phyloP scores from a whole-genome alignment of 805 yeast species.

The Yamadazyma phyllophila region DNA sequence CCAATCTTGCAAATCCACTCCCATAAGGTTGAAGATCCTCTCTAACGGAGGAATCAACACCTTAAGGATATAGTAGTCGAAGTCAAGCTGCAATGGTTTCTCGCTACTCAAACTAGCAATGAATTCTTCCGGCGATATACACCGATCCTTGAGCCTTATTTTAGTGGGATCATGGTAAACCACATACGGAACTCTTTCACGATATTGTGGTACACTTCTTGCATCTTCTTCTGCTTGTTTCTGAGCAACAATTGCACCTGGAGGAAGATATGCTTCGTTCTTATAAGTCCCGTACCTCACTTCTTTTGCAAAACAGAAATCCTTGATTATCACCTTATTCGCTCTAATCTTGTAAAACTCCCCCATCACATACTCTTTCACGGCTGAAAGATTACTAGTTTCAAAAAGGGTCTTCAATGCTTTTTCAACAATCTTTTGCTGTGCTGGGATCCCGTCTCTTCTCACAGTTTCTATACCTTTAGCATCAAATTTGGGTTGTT shows the following conservation, averaged over 20 bases:
- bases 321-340: constrained; percentile 69
- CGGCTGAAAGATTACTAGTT: constrained; percentile 63
- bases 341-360: constrained; percentile 66
- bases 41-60: constrained; percentile 89
- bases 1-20: constrained; percentile 81
- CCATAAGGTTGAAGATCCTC: constrained; percentile 75
- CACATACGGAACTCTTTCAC: constrained; percentile 84
- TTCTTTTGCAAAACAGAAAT: constrained; percentile 89
- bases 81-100: constrained; percentile 56
- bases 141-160: constrained; percentile 67
- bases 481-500: constrained; percentile 77
- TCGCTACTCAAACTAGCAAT: constrained; percentile 34
- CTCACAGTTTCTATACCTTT: constrained; percentile 95
- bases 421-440: constrained; percentile 75
- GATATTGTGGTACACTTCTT: constrained; percentile 79
- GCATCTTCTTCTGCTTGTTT: constrained; percentile 61
- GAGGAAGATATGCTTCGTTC: constrained; percentile 70
- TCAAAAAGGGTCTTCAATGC: constrained; percentile 68
- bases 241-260: constrained; percentile 85
- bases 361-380: constrained; percentile 60
- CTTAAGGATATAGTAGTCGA: constrained; percentile 80
- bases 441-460: constrained; percentile 93
- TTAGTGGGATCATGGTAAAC: constrained; percentile 60
- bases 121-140: constrained; percentile 75
- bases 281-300: constrained; percentile 84